Evolutionary conservation across 2,329 filamentous ascomycete genomes (phyloP), one percentile per base, ranked within the genome.

Genomic region (Nothophoma quercina): DNA sequence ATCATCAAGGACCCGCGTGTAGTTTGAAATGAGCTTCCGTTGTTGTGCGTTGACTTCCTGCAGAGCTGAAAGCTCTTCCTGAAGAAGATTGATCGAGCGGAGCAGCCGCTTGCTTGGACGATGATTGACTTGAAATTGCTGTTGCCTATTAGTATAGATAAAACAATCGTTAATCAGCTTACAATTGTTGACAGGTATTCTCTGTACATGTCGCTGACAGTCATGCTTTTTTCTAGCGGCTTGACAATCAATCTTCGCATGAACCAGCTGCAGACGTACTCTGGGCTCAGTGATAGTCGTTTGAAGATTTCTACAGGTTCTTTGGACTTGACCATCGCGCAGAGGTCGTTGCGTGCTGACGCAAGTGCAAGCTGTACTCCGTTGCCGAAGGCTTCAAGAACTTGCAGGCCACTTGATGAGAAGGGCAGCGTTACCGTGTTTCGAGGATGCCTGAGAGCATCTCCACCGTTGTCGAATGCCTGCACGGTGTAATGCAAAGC

Each of bases 121-220:
- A 33, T 70, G 63, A 19, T 72, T 72, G 29, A 72, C 67, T 67
- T 71, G 63, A 32, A 72, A 72, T 69, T 70, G 68, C 68, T 71
- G 21, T 2, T 1, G 1, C 1, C 9, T n/a, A 42, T 68, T 21
- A 68, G 59, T 25, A 16, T 12, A 34, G 6, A 8, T 13, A n/a
- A 10, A 3, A 16, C 18, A n/a, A 21, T 15, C 26, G 13, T 9
- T 3, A 35, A 1, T 2, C 1, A 4, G 33, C 67, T 65, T 58
- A 72, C 69, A 15, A 73, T 51, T 5, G 60, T 68, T 4, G 65
- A 70, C 1, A 72, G 48, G 29, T 70, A 72, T 9, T 67, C 64
- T 13, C 67, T 54, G 32, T 70, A 73, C 57, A 73, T 62, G 18
- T 72, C 70, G 7, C 59, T 62, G 5, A 63, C 54, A 2, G 67